phyloP scores from a whole-genome alignment of 768 basidiomycete species.

The Collybia sp. region DNA sequence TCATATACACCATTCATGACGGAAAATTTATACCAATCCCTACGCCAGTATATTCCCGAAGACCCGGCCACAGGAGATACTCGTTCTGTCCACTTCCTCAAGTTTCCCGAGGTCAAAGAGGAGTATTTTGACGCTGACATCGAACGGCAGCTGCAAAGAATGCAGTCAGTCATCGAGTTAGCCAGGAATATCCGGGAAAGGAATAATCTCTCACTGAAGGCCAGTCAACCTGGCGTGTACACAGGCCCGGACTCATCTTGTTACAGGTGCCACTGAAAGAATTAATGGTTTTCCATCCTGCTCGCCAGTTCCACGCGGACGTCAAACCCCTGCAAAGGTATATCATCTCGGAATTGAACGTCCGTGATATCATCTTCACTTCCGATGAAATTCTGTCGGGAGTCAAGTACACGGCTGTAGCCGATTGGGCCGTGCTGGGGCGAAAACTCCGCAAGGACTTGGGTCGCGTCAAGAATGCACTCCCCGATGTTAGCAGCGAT shows the following conservation, averaged over 20 bases:
- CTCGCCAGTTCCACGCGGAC: constrained; percentile 79
- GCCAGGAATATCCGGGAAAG: constrained; percentile 85
- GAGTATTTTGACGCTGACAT: constrained; percentile 94
- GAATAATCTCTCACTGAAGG: constrained; percentile 86
- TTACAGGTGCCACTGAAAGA: constrained; percentile 86
- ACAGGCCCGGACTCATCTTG: constrained; percentile 3
- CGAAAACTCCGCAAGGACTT: constrained; percentile 92
- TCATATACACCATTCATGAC: constrained; percentile 98
- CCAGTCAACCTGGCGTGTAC: constrained; percentile 22
- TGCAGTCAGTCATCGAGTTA: constrained; percentile 94
- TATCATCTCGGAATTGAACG: constrained; percentile 92
- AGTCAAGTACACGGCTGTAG: constrained; percentile 85
- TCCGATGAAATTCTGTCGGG: constrained; percentile 84
- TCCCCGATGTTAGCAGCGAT: constrained; percentile 79
- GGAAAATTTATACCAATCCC: constrained; percentile 92
- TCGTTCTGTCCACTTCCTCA: constrained; percentile 92
- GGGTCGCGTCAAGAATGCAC: constrained; percentile 79
- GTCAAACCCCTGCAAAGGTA: constrained; percentile 81
- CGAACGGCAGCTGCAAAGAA: constrained; percentile 89
- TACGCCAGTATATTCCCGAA: constrained; percentile 80
- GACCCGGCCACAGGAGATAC: constrained; percentile 68
- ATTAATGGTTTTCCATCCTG: constrained; percentile 89
- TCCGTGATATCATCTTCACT: constrained; percentile 85
- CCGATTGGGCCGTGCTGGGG: constrained; percentile 94
- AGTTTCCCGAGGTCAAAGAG: constrained; percentile 89